Evolutionary conservation across 129 eudicot species (phyloP).

Genomic region (Chrysanthemum makinoi): DNA sequence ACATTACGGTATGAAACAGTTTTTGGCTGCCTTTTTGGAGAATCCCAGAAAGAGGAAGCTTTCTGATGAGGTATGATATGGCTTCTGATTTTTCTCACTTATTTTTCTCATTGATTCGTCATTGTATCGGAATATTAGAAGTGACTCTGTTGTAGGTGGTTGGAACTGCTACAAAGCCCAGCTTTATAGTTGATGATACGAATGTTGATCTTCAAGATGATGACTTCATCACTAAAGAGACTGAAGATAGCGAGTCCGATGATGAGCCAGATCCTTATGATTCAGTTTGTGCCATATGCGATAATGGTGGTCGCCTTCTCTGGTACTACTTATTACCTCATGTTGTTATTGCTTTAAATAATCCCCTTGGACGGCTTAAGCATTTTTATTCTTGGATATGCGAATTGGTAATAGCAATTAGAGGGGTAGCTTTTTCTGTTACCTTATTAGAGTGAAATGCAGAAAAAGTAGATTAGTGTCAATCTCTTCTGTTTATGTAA

Average conservation of each 20-base stretch:
- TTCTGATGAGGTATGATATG: slow-evolving; percentile 51
- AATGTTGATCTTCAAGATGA: slow-evolving; percentile 46
- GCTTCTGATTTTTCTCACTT: slow-evolving; percentile 18
- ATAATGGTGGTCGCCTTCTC: slow-evolving; percentile 63
- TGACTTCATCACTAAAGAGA: slow-evolving; percentile 29
- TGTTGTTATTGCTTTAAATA: too few species aligned
- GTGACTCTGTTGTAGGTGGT: slow-evolving; percentile 39
- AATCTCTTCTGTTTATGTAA: too few species aligned
- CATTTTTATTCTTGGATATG: neutral
- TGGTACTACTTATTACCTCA: slow-evolving; percentile 31
- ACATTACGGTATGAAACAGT: slow-evolving; percentile 36
- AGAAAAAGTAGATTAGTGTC: too few species aligned
- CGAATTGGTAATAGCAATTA: too few species aligned
- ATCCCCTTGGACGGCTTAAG: too few species aligned
- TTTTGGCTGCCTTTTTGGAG: slow-evolving; percentile 51
- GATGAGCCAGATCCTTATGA: slow-evolving; percentile 63
- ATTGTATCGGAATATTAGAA: slow-evolving; percentile 21
- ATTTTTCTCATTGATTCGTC: slow-evolving; percentile 8
- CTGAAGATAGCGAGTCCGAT: slow-evolving; percentile 48
- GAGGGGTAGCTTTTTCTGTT: too few species aligned
- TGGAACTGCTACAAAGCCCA: slow-evolving; percentile 32
- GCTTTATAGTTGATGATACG: slow-evolving; percentile 52
- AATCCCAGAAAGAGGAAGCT: slow-evolving; percentile 52
- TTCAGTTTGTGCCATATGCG: slow-evolving; percentile 83
- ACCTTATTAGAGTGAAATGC: too few species aligned